Evolutionary conservation across 257 asterid genomes (phyloP), one percentile per base, ranked within the genome.

Genomic region (Solanum tacnaense): DNA sequence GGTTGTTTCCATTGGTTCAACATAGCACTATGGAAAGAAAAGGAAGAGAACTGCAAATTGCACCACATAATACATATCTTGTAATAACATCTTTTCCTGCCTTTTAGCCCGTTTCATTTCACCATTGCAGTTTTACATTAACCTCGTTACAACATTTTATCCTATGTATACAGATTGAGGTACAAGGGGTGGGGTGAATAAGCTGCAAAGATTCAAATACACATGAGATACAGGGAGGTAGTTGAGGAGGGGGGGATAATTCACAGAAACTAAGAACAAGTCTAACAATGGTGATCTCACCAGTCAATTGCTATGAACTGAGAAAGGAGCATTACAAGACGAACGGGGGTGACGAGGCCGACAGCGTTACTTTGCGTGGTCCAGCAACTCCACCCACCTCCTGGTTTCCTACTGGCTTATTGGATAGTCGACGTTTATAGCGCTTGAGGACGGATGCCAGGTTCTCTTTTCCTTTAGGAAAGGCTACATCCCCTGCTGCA

Each of bases 401-500:
- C 84, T 89, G 93, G 18, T 90, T 84, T 65, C 89, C 90, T 20
- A 85, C 94, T 12, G 97, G 93, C 89, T 93, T 95, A 38, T 87
- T 94, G 13, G 99, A 91, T 90, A 97, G 87, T 3, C 99, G 94
- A 2, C 99, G 98, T 82, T 95, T 97, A 91, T 97, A 97, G 41
- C 99, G 93, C 88, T 97, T 97, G 32, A 97, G 98, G 35, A 96
- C 99, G 0, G 99, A 93, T 21, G 98, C 95, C 91, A 97, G 87
- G 87, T 97, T 97, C 44, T 92, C 96, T 91, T 97, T 97, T 29
- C 99, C 99, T 91, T 92, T 92, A 2, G 98, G 99, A 65, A 96
- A 97, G 62, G 99, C 99, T n/a, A 97, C 99, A 13, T 96, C 99
- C n/a, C 99, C 99, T 8, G 99, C 99, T 39, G 99, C 99, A 35